Conservation (phyloP, 371 early-diverging fungal genomes). For the Rhizopus delemar region DNA sequence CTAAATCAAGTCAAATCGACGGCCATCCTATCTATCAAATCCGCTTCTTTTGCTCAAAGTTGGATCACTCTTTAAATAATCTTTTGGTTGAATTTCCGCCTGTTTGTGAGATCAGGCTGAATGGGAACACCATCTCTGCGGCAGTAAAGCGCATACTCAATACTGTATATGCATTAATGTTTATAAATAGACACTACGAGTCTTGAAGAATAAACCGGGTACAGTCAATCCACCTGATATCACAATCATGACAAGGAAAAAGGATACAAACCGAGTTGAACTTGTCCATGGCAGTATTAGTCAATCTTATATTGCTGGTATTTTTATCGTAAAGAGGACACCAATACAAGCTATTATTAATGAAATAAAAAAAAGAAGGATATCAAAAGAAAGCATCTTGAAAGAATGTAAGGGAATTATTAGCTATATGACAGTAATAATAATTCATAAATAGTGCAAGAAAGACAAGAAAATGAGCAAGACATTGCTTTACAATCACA, state of each 20-base stretch:
- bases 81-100: constrained; percentile 43
- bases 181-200: constrained; percentile 49
- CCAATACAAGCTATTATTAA: constrained; percentile 47
- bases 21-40: constrained; percentile 20
- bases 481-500: constrained; percentile 58
- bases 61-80: neutral
- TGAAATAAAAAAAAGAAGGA: constrained; percentile 37
- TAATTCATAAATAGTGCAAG: constrained; percentile 16
- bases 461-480: constrained; percentile 43
- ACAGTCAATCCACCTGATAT: constrained; percentile 64
- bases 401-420: constrained; percentile 43
- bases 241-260: constrained; percentile 42
- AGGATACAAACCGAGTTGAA: constrained; percentile 46
- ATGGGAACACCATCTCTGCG: constrained; percentile 40
- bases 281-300: constrained; percentile 56
- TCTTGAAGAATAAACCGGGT: constrained; percentile 60
- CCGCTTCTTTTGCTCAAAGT: constrained; percentile 26
- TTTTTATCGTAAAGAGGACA: constrained; percentile 47
- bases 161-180: neutral
- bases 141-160: constrained; percentile 29
- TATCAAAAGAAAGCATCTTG: constrained; percentile 52
- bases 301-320: constrained; percentile 48
- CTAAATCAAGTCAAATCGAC: constrained; percentile 4
- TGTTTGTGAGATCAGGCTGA: constrained; percentile 53
- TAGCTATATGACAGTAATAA: neutral